Evolutionary conservation across 768 basidiomycete species (phyloP), one percentile per base, ranked within the genome.

Genomic region (Hygrocybe coccinea): DNA sequence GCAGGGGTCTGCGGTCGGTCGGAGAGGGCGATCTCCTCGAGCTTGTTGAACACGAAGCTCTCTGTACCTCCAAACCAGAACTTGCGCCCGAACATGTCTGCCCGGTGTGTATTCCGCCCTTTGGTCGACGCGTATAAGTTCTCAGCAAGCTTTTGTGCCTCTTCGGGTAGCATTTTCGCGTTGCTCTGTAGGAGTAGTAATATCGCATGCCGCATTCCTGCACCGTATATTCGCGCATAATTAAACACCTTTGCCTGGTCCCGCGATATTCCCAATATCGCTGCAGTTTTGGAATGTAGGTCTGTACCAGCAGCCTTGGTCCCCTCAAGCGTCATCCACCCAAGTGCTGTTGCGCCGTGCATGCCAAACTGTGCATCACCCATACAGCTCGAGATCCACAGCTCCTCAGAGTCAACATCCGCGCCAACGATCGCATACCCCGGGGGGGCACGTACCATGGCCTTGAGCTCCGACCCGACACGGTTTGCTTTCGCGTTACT

Each of bases 271-370:
- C 91, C 90, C 37, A 98, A 76, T 64, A 98, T 98, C 56, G 72
- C 82, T 10, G 95, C 97, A 1, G 95, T 95, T 74, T 97, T 97
- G 10, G 95, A 97, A 65, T 97, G 95, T 29, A 99, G 72, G 72
- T 99, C 95, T 5, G 95, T 98, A 5, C 94, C 94, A 0, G 89
- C 87, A 0, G 86, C 80, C 71, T 98, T 98, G 14, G 95, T 95
- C 1, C 97, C 95, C 69, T 98, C 97, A 25, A 99, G 80, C 14
- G 95, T 97, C 95, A 99, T 98, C 95, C 95, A 98, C 2, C 97
- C 95, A 41, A 99, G 85, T 1, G 95, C 94, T 2, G 94, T 95
- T 10, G 94, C 92, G 10, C 95, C 95, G 62, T 99, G 95, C 55
- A 95, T 68, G 8, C 95, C 97, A 68, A 99, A 97, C 70, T 99